Base-by-base conservation (phyloP, 495 filamentous ascomycete genomes). In the Amniculicola lignicola region DNA sequence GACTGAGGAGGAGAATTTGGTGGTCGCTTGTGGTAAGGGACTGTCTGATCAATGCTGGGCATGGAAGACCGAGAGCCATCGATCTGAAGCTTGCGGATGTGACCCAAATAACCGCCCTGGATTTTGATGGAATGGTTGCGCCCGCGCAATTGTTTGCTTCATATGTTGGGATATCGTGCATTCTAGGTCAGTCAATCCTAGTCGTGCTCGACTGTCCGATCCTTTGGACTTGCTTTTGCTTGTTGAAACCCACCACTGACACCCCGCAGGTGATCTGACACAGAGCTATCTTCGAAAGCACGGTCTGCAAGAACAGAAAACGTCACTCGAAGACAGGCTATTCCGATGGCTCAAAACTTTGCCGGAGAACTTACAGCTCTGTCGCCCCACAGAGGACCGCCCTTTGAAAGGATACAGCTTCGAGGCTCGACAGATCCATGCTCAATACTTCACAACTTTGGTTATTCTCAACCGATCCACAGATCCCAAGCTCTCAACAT, bases 11-110 rank as follows among this genome's bases (percentile, higher is more conserved):
- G 19, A 19, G 55, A 28, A 58, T 64, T 29, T 66, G 50, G 55
- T 57, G 56, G 56, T 59, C 51, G 33, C 37, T 64, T 23, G 61
- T 64, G 6, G 63, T 51, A 35, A 38, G 61, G 53, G 61, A 64
- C 47, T 61, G 51, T 19, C 28, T 64, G 22, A 64, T 64, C 40
- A 57, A 57, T 36, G 61, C 61, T n/a, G 61, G 57, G 0, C 61
- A 64, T 54, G 61, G 61, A 0, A 33, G 61, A 19, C 61, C 61
- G 24, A 41, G 57, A 16, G 56, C 61, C 5, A 53, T 64, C 25
- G 51, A 64, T 45, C 28, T 64, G 22, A 49, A 56, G 27, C 23
- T 61, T 2, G 47, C 57, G 21, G 61, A 64, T 50, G 61, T 64
- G 7, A 37, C 36, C 5, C 36, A 29, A 15, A 54, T 53, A 14